Conservation (phyloP, 2,329 filamentous ascomycete genomes). For the Aspergillus udagawae region DNA sequence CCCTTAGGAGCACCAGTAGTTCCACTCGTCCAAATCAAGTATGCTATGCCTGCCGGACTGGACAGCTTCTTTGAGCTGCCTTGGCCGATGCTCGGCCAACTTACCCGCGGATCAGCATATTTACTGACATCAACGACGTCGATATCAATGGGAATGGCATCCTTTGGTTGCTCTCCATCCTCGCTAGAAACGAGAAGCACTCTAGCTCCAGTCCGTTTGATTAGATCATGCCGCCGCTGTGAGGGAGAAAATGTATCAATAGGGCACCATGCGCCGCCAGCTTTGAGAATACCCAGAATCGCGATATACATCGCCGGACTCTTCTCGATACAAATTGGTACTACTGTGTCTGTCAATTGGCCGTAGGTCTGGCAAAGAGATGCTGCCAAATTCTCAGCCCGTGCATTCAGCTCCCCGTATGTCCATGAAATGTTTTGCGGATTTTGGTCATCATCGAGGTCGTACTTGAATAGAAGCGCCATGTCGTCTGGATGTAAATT, state of each 20-base stretch:
- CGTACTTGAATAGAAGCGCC: slow-evolving; percentile 27
- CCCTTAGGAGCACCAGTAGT: slow-evolving; percentile 38
- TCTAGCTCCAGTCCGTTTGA: slow-evolving; percentile 31
- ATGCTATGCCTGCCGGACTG: slow-evolving; percentile 23
- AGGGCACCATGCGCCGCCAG: slow-evolving; percentile 41
- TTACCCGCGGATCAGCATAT: slow-evolving; percentile 5
- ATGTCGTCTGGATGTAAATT: slow-evolving; percentile 17
- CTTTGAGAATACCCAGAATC: slow-evolving; percentile 42
- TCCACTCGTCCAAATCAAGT: slow-evolving; percentile 40
- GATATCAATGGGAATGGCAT: slow-evolving; percentile 24
- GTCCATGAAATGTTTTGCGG: slow-evolving; percentile 24
- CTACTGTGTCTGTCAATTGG: slow-evolving; percentile 18
- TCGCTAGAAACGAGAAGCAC: slow-evolving; percentile 25
- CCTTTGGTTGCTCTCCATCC: slow-evolving; percentile 19
- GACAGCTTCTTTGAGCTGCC: neutral
- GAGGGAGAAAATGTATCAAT: slow-evolving; percentile 38
- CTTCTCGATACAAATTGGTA: slow-evolving; percentile 40
- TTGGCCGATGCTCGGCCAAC: neutral
- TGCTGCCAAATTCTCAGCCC: slow-evolving; percentile 30
- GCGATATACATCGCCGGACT: slow-evolving; percentile 37
- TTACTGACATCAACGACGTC: slow-evolving; percentile 26
- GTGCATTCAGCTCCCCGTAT: slow-evolving; percentile 34
- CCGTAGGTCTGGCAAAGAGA: slow-evolving; percentile 25
- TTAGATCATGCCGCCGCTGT: slow-evolving; percentile 36
- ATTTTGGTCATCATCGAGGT: slow-evolving; percentile 19